A percentile compares a stretch with the other conserved stretches of the same genome.
phyloP scores from a whole-genome alignment of 1,284 basidiomycete species.

The Moesziomyces globuligerus region DNA sequence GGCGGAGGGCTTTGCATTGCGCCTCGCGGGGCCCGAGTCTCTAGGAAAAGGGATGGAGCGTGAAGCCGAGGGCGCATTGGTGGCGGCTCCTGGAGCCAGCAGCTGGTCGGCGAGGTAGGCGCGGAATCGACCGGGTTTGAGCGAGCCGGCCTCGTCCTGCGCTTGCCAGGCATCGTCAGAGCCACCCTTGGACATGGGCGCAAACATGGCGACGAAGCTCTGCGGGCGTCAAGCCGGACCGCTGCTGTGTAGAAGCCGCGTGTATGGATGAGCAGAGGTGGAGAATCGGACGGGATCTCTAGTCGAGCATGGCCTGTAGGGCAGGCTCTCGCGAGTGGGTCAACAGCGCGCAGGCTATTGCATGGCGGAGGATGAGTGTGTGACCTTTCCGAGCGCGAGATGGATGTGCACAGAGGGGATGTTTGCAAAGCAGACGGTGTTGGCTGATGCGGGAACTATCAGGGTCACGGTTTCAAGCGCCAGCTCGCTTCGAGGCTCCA shows the following conservation, averaged over 20 bases:
- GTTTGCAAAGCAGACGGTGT: not conserved
- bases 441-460: too few relatives aligned
- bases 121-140: slow-evolving; percentile 47
- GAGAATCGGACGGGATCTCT: not conserved
- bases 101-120: slow-evolving; percentile 50
- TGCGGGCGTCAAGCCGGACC: too few relatives aligned
- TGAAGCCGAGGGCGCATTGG: slow-evolving; percentile 7
- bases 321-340: not conserved
- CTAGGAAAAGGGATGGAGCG: slow-evolving; percentile 32
- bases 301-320: not conserved
- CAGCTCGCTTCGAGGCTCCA: too few relatives aligned
- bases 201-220: slow-evolving; percentile 32
- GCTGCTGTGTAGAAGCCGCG: not conserved
- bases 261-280: not conserved
- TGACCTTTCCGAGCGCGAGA: too few relatives aligned
- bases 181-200: slow-evolving; percentile 49
- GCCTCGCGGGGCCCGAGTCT: slow-evolving; percentile 12
- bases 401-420: not conserved
- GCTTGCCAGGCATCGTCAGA: slow-evolving; percentile 50
- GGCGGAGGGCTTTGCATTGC: slow-evolving; percentile 5
- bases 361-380: not conserved
- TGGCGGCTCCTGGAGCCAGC: slow-evolving; percentile 2
- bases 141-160: slow-evolving; percentile 47
- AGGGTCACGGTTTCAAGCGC: too few relatives aligned
- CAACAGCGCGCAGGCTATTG: not conserved